These are phyloP conservation scores for Chaetomidium leptoderma DNA, from an alignment of 495 filamentous ascomycete species.

Conservation along the genomic window DNA sequence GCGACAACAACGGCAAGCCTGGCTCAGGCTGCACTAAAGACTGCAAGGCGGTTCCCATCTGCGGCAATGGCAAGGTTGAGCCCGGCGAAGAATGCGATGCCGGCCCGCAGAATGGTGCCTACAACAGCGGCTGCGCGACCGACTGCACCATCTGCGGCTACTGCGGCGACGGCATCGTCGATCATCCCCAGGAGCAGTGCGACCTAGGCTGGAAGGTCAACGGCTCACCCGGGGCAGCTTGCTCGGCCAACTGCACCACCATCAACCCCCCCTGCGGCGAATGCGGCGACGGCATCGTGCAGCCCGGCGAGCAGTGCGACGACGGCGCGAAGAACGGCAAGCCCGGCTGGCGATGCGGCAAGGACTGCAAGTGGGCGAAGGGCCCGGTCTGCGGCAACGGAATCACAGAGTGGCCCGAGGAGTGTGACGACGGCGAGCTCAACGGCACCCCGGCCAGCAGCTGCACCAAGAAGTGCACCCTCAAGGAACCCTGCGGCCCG, in stretches of 20 bases:
- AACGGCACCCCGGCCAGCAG: slow-evolving; percentile 15
- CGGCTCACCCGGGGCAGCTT: slow-evolving; percentile 16
- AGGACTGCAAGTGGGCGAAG: slow-evolving; percentile 14
- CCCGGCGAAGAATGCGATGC: slow-evolving; percentile 23
- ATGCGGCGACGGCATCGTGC: slow-evolving; percentile 20
- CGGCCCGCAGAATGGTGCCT: slow-evolving; percentile 17
- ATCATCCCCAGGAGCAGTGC: slow-evolving; percentile 17
- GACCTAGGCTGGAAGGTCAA: slow-evolving; percentile 23
- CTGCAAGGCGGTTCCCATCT: slow-evolving; percentile 15
- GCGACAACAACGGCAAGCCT: slow-evolving; percentile 14
- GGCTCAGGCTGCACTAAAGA: slow-evolving; percentile 14
- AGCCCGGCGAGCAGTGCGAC: slow-evolving; percentile 24
- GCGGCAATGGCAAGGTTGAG: slow-evolving; percentile 21
- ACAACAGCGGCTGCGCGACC: slow-evolving; percentile 20
- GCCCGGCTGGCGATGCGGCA: slow-evolving; percentile 10
- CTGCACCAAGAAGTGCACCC: slow-evolving; percentile 16
- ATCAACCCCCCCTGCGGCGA: slow-evolving; percentile 9
- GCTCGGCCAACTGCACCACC: slow-evolving; percentile 19
- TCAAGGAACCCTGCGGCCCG: slow-evolving; percentile 14
- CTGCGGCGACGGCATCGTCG: slow-evolving; percentile 23
- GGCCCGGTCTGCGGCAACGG: slow-evolving; percentile 19
- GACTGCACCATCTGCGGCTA: slow-evolving; percentile 24
- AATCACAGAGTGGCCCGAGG: slow-evolving; percentile 21
- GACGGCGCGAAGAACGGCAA: slow-evolving; percentile 18
- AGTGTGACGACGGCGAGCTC: slow-evolving; percentile 24